phyloP scores from a whole-genome alignment of 2,329 filamentous ascomycete species.

The Fusarium liriodendri region DNA sequence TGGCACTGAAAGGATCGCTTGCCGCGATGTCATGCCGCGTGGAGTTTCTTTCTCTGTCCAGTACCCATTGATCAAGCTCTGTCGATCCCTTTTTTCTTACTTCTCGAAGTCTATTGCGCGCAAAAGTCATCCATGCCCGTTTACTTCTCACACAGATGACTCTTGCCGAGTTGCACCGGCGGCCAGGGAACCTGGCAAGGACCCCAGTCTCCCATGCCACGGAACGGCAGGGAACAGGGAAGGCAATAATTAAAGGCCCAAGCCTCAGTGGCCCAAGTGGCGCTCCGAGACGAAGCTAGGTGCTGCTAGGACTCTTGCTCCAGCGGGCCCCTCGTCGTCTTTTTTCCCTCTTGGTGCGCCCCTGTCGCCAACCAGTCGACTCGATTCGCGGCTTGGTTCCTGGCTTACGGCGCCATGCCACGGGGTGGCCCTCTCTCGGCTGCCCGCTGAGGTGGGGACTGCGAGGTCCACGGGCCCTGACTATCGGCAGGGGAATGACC shows the following conservation, averaged over 20 bases:
- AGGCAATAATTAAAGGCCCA: constrained; percentile 44
- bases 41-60: not conserved
- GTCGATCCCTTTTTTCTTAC: not conserved
- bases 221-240: constrained; percentile 28
- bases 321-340: constrained; percentile 17
- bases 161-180: constrained; percentile 23
- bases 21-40: constrained; percentile 21
- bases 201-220: constrained; percentile 23
- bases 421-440: constrained; percentile 39
- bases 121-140: constrained; percentile 12
- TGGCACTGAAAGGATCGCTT: not conserved
- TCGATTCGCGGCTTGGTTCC: constrained; percentile 40
- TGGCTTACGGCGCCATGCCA: constrained; percentile 43
- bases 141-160: constrained; percentile 15
- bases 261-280: constrained; percentile 36
- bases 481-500: constrained; percentile 24
- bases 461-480: constrained; percentile 12
- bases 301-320: constrained; percentile 32
- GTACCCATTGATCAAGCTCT: not conserved
- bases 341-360: not conserved
- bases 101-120: not conserved
- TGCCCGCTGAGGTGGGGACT: constrained; percentile 22
- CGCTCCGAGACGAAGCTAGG: constrained; percentile 40
- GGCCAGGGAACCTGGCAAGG: constrained; percentile 9
- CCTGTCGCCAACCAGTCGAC: constrained; percentile 29